Conservation (phyloP, 2,329 filamentous ascomycete species). For the Pseudogymnoascus sp. region DNA sequence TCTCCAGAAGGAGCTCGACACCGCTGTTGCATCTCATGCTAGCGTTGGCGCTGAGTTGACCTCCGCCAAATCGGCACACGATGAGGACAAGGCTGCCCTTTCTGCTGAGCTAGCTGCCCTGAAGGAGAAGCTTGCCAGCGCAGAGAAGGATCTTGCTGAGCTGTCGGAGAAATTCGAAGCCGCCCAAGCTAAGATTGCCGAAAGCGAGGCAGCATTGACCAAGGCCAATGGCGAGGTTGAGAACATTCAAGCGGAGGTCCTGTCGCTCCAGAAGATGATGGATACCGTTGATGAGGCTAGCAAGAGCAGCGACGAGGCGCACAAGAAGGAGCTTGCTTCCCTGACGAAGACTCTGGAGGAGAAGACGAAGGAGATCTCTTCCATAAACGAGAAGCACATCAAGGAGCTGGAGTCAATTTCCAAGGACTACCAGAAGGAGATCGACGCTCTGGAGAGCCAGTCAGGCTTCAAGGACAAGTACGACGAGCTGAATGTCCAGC, state of each 20-base stretch:
- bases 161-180: constrained; percentile 28
- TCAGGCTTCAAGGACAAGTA: constrained; percentile 60
- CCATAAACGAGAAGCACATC: constrained; percentile 49
- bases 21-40: constrained; percentile 40
- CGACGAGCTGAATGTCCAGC: constrained; percentile 51
- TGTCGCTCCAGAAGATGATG: constrained; percentile 44
- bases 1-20: constrained; percentile 50
- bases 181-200: constrained; percentile 38
- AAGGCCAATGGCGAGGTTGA: constrained; percentile 27
- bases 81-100: not conserved
- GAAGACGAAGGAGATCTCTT: constrained; percentile 31
- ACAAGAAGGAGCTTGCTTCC: constrained; percentile 25
- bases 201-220: constrained; percentile 39
- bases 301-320: constrained; percentile 26
- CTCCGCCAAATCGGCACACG: constrained; percentile 25
- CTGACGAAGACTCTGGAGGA: constrained; percentile 26
- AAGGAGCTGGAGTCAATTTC: constrained; percentile 53
- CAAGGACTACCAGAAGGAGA: constrained; percentile 58
- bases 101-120: constrained; percentile 42
- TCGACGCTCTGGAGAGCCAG: constrained; percentile 56
- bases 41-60: constrained; percentile 45
- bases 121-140: constrained; percentile 40
- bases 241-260: constrained; percentile 38
- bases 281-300: constrained; percentile 40
- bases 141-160: constrained; percentile 34